Conservation (phyloP, 2,329 filamentous ascomycete species). For the Cladophialophora psammophila region DNA sequence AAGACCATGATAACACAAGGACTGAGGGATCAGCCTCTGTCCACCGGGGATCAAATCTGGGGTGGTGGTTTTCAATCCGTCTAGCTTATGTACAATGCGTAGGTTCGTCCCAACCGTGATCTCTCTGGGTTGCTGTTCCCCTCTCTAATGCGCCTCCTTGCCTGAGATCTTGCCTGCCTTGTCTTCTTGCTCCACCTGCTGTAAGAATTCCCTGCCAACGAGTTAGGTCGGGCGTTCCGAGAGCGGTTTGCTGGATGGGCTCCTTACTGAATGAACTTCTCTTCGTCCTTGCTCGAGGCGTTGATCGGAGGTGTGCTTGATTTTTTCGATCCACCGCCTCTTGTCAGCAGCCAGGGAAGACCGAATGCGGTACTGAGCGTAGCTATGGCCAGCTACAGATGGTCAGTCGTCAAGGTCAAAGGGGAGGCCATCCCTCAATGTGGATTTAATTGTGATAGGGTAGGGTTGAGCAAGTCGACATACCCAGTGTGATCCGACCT, state of each 20-base stretch:
- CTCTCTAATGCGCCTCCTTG: constrained; percentile 36
- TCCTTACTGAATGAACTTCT: constrained; percentile 70
- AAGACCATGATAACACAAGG: constrained; percentile 4
- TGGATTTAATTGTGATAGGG: constrained; percentile 2
- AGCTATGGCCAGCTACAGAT: constrained; percentile 65
- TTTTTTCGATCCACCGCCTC: constrained; percentile 57
- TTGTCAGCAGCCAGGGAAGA: constrained; percentile 54
- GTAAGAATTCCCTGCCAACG: constrained; percentile 58
- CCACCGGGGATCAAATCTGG: constrained; percentile 4
- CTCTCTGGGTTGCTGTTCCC: constrained; percentile 6
- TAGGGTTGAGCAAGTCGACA: constrained; percentile 7
- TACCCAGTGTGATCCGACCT: constrained; percentile 62
- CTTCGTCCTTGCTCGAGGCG: constrained; percentile 71
- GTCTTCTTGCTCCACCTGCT: constrained; percentile 57
- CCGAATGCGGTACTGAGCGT: constrained; percentile 60
- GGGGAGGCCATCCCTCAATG: not conserved
- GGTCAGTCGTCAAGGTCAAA: constrained; percentile 19
- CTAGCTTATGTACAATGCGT: constrained; percentile 35
- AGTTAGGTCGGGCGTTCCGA: constrained; percentile 5
- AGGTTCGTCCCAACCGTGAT: constrained; percentile 7
- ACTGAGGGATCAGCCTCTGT: not conserved
- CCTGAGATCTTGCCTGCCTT: constrained; percentile 47
- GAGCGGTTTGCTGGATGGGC: constrained; percentile 8
- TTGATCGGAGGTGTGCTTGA: constrained; percentile 66
- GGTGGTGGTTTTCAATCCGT: constrained; percentile 28